Evolutionary conservation across 768 basidiomycete species (phyloP), one percentile per base, ranked within the genome.

Genomic region (Pisolithus albus): DNA sequence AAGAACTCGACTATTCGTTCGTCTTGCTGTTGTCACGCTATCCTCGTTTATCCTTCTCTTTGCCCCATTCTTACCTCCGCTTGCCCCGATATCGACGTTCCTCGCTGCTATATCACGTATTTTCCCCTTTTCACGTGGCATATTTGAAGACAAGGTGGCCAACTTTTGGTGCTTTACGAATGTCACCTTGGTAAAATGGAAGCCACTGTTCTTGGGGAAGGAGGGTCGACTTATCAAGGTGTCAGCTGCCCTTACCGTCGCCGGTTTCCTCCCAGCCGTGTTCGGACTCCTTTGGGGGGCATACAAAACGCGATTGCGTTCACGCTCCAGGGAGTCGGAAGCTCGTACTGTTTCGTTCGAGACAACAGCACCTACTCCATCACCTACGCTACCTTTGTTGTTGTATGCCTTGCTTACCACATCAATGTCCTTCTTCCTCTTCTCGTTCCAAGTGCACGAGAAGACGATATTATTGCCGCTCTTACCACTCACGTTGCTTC

Each of bases 101-200:
- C 53, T 78, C n/a, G 79, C 83, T 47, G 82, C 88, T 15, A 72
- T 94, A 43, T 72, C 72, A 13, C 83, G 94, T 6, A 91, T 96
- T 50, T 98, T 98, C 64, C 94, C 94, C 0, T 92, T 98, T 64
- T 76, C 80, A 6, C 83, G 94, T 26, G 94, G 93, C 13, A 73
- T 94, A 3, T 94, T 94, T 61, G 92, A 95, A 63, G 92, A 95
- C 71, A 94, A 95, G 62, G 94, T 98, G 21, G 92, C 94, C 38
- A 98, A 98, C 64, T 90, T 95, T 63, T 98, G 94, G 94, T 96
- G 94, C 66, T 89, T 92, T 30, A 82, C 85, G 16, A 92, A 97
- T 63, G 84, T 94, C 21, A 58, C 62, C 8, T 68, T 88, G 13
- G 66, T 97, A 69, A 96, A 95, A 64, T 96, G 94, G 86, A 82